Base-by-base conservation (phyloP, 495 filamentous ascomycete species). In the Achaetomiella virescens region DNA sequence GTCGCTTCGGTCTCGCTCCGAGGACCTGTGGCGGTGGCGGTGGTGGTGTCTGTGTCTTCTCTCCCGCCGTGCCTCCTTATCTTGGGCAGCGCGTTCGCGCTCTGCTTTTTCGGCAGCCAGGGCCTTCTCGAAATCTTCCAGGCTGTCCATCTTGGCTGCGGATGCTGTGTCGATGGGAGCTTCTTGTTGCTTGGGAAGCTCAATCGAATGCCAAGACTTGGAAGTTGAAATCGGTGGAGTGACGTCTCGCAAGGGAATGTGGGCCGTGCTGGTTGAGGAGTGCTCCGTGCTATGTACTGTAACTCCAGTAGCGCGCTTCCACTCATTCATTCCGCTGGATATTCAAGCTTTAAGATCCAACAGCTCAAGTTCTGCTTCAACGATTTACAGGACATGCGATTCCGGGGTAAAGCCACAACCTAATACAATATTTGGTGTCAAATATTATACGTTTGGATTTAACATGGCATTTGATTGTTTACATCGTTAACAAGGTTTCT, bases 111-210 rank as follows among this genome's bases (percentile, higher is more conserved):
- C 79, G 20, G 75, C 75, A 0, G 76, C 78, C 6, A 81, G 65
- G 1, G 67, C n/a, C 57, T 81, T 80, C 54, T 82, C 79, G 18
- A 82, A 78, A 17, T 79, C 78, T 27, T 80, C 75, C 2, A 81
- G 70, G 54, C 75, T 67, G 58, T 78, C 75, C 79, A 82, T 79
- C 17, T 37, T 60, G 36, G 8, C 2, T 15, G 44, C 11, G 22
- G 31, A 1, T 29, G 24, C 22, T 12, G 29, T n/a, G 35, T 11
- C 17, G 14, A 21, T 35, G 11, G 52, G 67, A 12, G 62, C 61
- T 1, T 46, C 15, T 44, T 25, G 20, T 25, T 5, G 43, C 11
- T 42, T 21, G n/a, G 41, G 1, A 20, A 18, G 17, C 11, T 24
- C 35, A 38, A 27, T 44, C 40, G 48, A 43, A 58, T 20, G 48